These are phyloP conservation scores for Nigrospora osmanthi DNA, from an alignment of 2,329 filamentous ascomycete species.

Conservation along the genomic window DNA sequence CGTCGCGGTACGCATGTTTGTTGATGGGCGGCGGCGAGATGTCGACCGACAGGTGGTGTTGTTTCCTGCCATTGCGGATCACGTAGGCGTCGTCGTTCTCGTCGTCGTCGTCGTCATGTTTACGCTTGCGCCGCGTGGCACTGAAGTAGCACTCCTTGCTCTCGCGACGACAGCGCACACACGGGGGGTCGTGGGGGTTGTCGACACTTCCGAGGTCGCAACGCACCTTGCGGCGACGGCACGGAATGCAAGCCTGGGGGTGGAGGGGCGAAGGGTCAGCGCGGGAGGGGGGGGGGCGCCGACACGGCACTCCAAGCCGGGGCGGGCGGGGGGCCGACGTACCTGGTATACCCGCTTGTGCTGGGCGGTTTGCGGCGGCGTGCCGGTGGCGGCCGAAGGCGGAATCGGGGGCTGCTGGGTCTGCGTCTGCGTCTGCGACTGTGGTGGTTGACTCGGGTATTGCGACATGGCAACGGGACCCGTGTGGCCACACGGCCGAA, in stretches of 20 bases:
- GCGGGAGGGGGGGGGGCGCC: background rate
- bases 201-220: constrained; percentile 71
- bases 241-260: constrained; percentile 47
- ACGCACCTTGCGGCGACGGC: constrained; percentile 53
- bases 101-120: constrained; percentile 55
- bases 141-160: constrained; percentile 97
- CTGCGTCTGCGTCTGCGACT: constrained; percentile 6
- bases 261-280: background rate
- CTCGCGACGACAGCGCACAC: constrained; percentile 86
- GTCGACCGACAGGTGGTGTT: constrained; percentile 37
- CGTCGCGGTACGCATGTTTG: constrained; percentile 38
- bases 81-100: constrained; percentile 54
- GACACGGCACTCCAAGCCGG: no score
- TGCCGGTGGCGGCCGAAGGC: constrained; percentile 2
- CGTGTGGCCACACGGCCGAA: no score
- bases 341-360: constrained; percentile 55
- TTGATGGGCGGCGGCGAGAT: constrained; percentile 24
- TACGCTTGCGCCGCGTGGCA: constrained; percentile 86
- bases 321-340: background rate
- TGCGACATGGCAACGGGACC: constrained; percentile 1
- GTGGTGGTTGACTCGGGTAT: background rate
- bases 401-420: constrained; percentile 8
- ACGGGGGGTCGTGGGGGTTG: constrained; percentile 88
- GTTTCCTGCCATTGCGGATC: constrained; percentile 66
- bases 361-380: constrained; percentile 20